Evolutionary conservation across 129 eudicot genomes (phyloP).

Genomic region (Rutidosis leptorrhynchoides): DNA sequence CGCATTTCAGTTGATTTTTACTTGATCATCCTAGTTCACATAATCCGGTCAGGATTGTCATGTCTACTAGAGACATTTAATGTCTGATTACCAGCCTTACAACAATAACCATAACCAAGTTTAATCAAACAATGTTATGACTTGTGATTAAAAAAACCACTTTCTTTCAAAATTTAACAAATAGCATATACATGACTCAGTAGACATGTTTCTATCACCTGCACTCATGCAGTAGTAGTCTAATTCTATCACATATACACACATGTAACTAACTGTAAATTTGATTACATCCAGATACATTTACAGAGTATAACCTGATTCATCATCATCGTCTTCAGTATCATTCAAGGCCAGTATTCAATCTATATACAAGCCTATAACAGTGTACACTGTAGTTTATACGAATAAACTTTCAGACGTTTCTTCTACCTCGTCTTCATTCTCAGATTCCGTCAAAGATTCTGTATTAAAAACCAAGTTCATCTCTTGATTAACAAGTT

Average conservation of each 20-base stretch:
- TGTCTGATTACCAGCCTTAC: not conserved
- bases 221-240: not conserved
- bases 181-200: slow-evolving; percentile 2
- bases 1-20: not conserved
- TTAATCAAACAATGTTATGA: not conserved
- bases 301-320: not conserved
- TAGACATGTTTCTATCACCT: not conserved
- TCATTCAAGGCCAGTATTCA: not conserved
- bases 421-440: slow-evolving; percentile 27
- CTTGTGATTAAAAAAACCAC: not conserved
- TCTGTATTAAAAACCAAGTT: slow-evolving; percentile 45
- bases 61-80: not conserved
- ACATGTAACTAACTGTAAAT: slow-evolving; percentile 1
- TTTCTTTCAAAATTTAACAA: not conserved
- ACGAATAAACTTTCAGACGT: slow-evolving; percentile 25
- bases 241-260: slow-evolving; percentile 5
- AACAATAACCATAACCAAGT: not conserved
- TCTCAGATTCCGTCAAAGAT: slow-evolving; percentile 32
- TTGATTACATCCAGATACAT: not conserved
- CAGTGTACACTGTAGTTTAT: slow-evolving; percentile 3
- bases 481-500: slow-evolving; percentile 72
- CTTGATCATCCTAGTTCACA: not conserved
- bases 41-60: not conserved
- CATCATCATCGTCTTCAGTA: not conserved
- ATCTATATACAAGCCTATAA: slow-evolving; percentile 5